These are phyloP conservation scores for Amaranthus tricolor DNA, from an alignment of 179 eudicot species.

Conservation along the genomic window DNA sequence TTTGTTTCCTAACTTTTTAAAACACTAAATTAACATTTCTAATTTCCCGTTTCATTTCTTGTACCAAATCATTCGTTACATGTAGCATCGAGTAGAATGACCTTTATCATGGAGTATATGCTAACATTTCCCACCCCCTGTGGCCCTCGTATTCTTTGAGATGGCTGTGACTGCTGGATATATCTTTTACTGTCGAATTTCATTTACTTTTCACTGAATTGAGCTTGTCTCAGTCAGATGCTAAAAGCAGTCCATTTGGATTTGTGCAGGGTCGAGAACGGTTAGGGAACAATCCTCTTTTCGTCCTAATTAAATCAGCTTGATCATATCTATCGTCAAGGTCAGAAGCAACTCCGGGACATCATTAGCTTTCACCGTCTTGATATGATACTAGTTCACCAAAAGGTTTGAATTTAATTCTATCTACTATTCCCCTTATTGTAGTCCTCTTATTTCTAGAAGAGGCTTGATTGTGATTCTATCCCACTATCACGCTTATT, in stretches of 20 bases:
- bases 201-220: background rate
- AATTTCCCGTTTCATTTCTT: too few relatives aligned
- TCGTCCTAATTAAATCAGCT: constrained; percentile 60
- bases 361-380: constrained; percentile 1
- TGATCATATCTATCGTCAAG: constrained; percentile 16
- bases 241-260: background rate
- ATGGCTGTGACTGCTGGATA: background rate
- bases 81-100: too few relatives aligned
- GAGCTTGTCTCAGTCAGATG: background rate
- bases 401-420: background rate
- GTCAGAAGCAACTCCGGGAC: background rate
- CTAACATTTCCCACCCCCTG: too few relatives aligned
- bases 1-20: too few relatives aligned
- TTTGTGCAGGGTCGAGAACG: constrained; percentile 70
- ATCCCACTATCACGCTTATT: too few relatives aligned
- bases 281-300: constrained; percentile 66
- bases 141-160: background rate
- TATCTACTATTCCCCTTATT: background rate
- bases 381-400: background rate
- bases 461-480: too few relatives aligned
- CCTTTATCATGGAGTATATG: too few relatives aligned
- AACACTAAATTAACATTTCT: too few relatives aligned
- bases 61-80: too few relatives aligned
- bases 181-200: background rate
- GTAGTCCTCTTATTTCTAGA: background rate